Conservation (phyloP, 805 yeast genomes). For the Alloascoidea africana region DNA sequence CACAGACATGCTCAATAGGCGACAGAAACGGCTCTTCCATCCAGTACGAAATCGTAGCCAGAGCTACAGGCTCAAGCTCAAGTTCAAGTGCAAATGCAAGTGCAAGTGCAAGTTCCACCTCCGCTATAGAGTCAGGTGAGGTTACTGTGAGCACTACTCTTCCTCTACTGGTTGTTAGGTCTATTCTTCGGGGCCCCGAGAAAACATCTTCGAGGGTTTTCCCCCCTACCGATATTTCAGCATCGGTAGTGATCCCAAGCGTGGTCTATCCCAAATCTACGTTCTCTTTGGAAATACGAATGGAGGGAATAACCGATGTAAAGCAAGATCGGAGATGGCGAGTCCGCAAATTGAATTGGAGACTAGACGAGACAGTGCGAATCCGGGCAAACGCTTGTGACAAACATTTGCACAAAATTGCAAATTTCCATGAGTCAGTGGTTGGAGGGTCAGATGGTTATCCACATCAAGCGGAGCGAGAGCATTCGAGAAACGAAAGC, state of each 20-base stretch:
- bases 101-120: too few species aligned
- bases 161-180: slow-evolving; percentile 63
- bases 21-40: slow-evolving; percentile 59
- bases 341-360: slow-evolving; percentile 80
- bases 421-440: too few species aligned
- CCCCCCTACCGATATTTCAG: slow-evolving; percentile 89
- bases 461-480: neutral
- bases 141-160: slow-evolving; percentile 16
- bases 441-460: neutral
- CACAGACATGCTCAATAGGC: slow-evolving; percentile 41
- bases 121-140: too few species aligned
- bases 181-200: slow-evolving; percentile 70
- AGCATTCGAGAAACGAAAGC: neutral
- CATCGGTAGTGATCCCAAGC: slow-evolving; percentile 77
- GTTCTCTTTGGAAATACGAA: slow-evolving; percentile 67
- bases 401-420: slow-evolving; percentile 32
- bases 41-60: slow-evolving; percentile 63
- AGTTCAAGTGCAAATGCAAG: neutral
- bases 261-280: slow-evolving; percentile 80
- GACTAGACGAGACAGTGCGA: slow-evolving; percentile 67
- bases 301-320: slow-evolving; percentile 40
- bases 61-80: slow-evolving; percentile 7
- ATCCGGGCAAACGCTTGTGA: slow-evolving; percentile 43
- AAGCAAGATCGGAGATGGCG: slow-evolving; percentile 56
- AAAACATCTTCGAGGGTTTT: slow-evolving; percentile 79